Evolutionary conservation across 495 filamentous ascomycete species (phyloP).

Genomic region (Trichoderma virens): DNA sequence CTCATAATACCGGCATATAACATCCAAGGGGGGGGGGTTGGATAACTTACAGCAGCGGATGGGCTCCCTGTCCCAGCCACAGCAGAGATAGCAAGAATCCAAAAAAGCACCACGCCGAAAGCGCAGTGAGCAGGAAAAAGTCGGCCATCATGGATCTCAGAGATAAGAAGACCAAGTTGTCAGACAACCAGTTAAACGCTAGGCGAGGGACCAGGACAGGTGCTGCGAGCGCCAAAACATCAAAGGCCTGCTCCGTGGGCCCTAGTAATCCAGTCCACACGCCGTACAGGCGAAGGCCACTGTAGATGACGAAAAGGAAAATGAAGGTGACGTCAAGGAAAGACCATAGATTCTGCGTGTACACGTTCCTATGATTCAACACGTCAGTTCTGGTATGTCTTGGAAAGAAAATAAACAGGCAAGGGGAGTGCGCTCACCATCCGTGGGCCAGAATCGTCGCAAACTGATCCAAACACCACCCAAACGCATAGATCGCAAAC

Average conservation of each 20-base stretch:
- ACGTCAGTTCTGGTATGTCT: slow-evolving; percentile 9
- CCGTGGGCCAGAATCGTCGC: slow-evolving; percentile 65
- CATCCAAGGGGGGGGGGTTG: background rate
- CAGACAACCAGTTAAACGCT: slow-evolving; percentile 65
- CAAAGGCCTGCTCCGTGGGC: slow-evolving; percentile 49
- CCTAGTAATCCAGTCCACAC: slow-evolving; percentile 28
- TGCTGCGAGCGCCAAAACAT: slow-evolving; percentile 61
- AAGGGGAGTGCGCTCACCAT: slow-evolving; percentile 32
- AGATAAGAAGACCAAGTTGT: slow-evolving; percentile 65
- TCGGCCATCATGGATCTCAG: slow-evolving; percentile 68
- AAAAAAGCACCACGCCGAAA: slow-evolving; percentile 64
- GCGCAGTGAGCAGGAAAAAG: slow-evolving; percentile 54
- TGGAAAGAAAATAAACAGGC: background rate
- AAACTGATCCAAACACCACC: slow-evolving; percentile 68
- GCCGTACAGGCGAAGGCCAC: slow-evolving; percentile 52
- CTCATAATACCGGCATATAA: background rate
- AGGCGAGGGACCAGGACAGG: slow-evolving; percentile 64
- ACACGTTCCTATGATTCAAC: slow-evolving; percentile 51
- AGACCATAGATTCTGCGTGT: slow-evolving; percentile 72
- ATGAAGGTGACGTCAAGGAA: slow-evolving; percentile 67
- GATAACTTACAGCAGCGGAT: slow-evolving; percentile 30
- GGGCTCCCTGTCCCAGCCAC: slow-evolving; percentile 51
- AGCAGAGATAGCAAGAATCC: slow-evolving; percentile 64
- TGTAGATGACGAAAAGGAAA: slow-evolving; percentile 51
- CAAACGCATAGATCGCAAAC: slow-evolving; percentile 57